Evolutionary conservation across 768 basidiomycete species (phyloP).

Genomic region (Tylopilus sp.): DNA sequence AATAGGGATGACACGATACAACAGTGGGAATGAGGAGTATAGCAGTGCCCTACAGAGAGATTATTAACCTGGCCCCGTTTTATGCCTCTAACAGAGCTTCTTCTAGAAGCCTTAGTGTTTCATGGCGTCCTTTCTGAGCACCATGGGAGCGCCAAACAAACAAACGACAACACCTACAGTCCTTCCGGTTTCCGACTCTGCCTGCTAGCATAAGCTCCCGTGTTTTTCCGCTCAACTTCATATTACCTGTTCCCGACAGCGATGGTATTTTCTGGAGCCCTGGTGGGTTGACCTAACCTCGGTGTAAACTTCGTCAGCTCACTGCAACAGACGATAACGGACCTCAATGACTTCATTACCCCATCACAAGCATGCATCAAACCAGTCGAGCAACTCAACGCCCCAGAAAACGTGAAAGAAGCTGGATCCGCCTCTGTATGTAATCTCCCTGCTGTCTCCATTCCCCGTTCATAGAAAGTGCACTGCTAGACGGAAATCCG

Average conservation of each 20-base stretch:
- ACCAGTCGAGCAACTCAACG: constrained; percentile 65
- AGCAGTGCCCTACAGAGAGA: no score
- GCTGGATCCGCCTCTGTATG: constrained; percentile 43
- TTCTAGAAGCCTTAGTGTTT: no score
- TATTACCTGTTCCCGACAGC: constrained; percentile 2
- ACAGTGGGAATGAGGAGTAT: no score
- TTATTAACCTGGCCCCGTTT: no score
- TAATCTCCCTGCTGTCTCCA: neutral
- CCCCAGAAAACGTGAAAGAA: constrained; percentile 37
- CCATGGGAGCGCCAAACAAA: no score
- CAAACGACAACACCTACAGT: no score
- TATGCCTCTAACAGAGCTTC: no score
- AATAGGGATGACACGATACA: no score
- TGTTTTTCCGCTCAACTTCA: neutral
- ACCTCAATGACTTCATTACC: constrained; percentile 95
- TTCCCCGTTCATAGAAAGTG: constrained; percentile 3
- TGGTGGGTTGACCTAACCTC: constrained; percentile 43
- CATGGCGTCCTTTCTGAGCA: no score
- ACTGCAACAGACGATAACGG: constrained; percentile 70
- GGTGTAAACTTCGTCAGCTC: constrained; percentile 3
- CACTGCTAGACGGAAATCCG: constrained; percentile 79
- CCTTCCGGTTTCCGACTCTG: neutral
- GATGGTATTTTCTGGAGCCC: constrained; percentile 87
- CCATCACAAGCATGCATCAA: constrained; percentile 98
- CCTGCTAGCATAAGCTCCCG: neutral